Conservation (phyloP, 257 asterid genomes). For the Coffea canephora region DNA sequence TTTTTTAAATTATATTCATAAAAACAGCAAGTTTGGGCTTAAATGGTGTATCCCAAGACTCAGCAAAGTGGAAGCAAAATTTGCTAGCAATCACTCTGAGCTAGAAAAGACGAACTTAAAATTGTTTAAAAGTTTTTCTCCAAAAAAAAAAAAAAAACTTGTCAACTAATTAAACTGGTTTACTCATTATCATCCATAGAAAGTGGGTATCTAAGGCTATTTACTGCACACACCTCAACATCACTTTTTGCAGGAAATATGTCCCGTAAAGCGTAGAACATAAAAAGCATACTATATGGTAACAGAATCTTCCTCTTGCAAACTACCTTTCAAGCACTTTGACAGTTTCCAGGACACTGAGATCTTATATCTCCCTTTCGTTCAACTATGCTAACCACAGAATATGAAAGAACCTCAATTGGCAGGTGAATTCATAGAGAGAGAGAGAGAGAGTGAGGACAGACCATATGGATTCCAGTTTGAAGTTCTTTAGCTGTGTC, state of each 20-base stretch:
- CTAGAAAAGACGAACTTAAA: too few relatives aligned
- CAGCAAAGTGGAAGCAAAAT: too few relatives aligned
- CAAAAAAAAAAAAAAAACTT: too few relatives aligned
- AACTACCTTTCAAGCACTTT: background rate
- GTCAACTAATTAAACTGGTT: background rate
- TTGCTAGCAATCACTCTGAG: too few relatives aligned
- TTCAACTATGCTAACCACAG: background rate
- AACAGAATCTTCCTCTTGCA: background rate
- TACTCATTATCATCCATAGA: background rate
- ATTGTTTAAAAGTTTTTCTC: too few relatives aligned
- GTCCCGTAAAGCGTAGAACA: background rate
- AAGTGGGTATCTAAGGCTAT: background rate
- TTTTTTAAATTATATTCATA: too few relatives aligned
- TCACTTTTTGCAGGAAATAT: background rate
- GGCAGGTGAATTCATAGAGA: background rate
- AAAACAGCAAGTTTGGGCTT: too few relatives aligned
- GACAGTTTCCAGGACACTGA: background rate
- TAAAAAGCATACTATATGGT: too few relatives aligned
- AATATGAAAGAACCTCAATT: background rate
- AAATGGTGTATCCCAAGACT: too few relatives aligned
- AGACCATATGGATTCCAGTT: conserved; percentile 84
- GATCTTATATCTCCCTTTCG: background rate
- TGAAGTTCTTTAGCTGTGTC: conserved; percentile 65
- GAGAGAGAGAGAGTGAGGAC: background rate
- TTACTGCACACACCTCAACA: background rate